Evolutionary conservation across 208 protist genomes (phyloP).

Genomic region (Phytomonas sp.): DNA sequence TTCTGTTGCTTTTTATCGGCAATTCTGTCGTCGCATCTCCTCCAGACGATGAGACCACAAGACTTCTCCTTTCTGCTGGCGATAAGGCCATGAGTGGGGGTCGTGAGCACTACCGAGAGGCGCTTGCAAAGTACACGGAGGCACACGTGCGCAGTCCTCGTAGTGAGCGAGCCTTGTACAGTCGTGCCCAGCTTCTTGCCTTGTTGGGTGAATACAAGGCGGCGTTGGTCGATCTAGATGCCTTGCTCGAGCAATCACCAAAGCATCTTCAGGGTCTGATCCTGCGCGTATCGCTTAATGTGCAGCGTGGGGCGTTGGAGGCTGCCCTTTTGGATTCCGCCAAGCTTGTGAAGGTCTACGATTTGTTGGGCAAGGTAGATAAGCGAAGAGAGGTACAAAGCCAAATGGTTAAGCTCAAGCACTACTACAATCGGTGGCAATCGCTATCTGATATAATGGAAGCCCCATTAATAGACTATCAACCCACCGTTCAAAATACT

Average conservation of each 20-base stretch:
- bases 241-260: constrained; percentile 29
- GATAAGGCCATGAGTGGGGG: constrained; percentile 64
- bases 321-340: constrained; percentile 37
- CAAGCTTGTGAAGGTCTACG: constrained; percentile 29
- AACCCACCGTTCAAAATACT: not conserved
- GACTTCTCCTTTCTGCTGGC: constrained; percentile 43
- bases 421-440: constrained; percentile 36
- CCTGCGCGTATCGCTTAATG: constrained; percentile 46
- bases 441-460: constrained; percentile 14
- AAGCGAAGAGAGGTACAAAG: constrained; percentile 13
- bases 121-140: constrained; percentile 79
- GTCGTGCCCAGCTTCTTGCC: constrained; percentile 65
- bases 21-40: not conserved
- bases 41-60: constrained; percentile 25
- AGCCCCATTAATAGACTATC: not conserved
- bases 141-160: constrained; percentile 42
- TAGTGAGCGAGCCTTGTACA: constrained; percentile 62
- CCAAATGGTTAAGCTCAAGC: constrained; percentile 27
- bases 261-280: constrained; percentile 36
- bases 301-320: constrained; percentile 44
- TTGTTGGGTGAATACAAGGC: constrained; percentile 42
- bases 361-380: constrained; percentile 17
- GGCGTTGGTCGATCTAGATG: constrained; percentile 51
- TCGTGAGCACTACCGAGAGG: constrained; percentile 62
- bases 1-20: not conserved